A percentile compares a stretch with the other conserved stretches of the same genome.
phyloP scores from a whole-genome alignment of 768 basidiomycete genomes.

The Suillus sp. region DNA sequence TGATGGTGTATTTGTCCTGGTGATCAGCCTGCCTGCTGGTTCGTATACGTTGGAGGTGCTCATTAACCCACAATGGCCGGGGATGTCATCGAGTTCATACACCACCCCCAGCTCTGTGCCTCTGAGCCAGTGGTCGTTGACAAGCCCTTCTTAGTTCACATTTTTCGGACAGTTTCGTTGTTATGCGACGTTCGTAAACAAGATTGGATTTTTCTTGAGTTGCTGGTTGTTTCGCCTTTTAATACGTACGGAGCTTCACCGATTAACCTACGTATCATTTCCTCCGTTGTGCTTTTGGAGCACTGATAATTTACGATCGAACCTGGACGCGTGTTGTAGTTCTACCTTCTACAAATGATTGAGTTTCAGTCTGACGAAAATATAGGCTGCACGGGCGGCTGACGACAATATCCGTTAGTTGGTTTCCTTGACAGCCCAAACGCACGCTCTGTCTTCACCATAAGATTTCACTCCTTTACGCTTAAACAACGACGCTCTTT shows the following conservation, averaged over 20 bases:
- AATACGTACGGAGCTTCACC: constrained; percentile 9
- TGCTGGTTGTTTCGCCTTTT: not conserved
- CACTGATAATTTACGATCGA: not conserved
- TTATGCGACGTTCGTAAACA: constrained; percentile 3
- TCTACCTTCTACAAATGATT: not conserved
- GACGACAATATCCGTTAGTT: not conserved
- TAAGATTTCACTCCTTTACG: not conserved
- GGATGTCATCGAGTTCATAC: constrained; percentile 63
- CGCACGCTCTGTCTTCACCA: not conserved
- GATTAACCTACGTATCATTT: constrained; percentile 6
- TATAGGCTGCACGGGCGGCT: not conserved
- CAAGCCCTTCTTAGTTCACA: constrained; percentile 56
- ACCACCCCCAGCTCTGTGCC: constrained; percentile 68
- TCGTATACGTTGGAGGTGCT: constrained; percentile 78
- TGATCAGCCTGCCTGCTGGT: constrained; percentile 68
- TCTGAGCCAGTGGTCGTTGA: constrained; percentile 74
- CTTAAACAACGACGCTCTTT: constrained; percentile 1
- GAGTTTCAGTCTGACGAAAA: not conserved
- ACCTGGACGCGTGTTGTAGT: constrained; percentile 4
- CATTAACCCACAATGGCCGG: constrained; percentile 93
- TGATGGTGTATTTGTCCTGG: constrained; percentile 76
- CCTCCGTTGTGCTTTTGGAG: not conserved
- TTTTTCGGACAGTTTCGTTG: constrained; percentile 10
- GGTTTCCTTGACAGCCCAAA: constrained; percentile 5
- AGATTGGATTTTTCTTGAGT: constrained; percentile 5